Evolutionary conservation across 192 early-diverging fungal genomes (phyloP), one percentile per base, ranked within the genome.

Genomic region (Glomus cerebriforme): DNA sequence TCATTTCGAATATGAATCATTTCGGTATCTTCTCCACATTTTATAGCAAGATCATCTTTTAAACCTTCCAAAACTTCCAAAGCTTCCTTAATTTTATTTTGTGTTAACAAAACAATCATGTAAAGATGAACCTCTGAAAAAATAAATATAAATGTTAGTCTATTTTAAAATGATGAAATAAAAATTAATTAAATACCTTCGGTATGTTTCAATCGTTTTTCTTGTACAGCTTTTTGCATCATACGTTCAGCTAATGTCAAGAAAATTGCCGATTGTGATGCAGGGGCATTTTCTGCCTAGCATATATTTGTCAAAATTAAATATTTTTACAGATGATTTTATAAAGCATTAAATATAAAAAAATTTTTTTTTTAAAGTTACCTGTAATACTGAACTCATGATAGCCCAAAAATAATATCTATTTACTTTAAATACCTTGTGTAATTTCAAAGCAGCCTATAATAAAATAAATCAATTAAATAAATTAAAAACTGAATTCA

Each of bases 341-440:
- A 74, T n/a, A n/a, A n/a, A n/a, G n/a, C n/a, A n/a, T 13, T 24
- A 34, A 75, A 37, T 43, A 75, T 63, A 0, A 26, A 22, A 29
- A 7, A 43, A 43, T 43, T 43, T 43, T 37, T 43, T 12, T 29
- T 2, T 34, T 19, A 15, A 19, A 45, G 7, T 78, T 82, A 92
- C 93, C 86, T 95, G 94, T 47, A 96, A 83, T 62, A 93, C 88
- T 22, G 96, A 85, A 43, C 91, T 90, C 83, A 94, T 90, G 58
- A 96, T 90, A 0, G 91, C 89, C 96, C 95, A 98, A 84, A 96
- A 95, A 79, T 94, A 86, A 83, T 96, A 95, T 67, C 90, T 92
- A 79, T 89, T 84, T 39, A 88, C 82, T 80, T 94, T 94, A 79
- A 93, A 96, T 60, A 87, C 83, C 79, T 95, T 95, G 78, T 94